Base-by-base conservation (phyloP, 1,139 yeast genomes). In the Lodderomyces pseudojiufengensis region DNA sequence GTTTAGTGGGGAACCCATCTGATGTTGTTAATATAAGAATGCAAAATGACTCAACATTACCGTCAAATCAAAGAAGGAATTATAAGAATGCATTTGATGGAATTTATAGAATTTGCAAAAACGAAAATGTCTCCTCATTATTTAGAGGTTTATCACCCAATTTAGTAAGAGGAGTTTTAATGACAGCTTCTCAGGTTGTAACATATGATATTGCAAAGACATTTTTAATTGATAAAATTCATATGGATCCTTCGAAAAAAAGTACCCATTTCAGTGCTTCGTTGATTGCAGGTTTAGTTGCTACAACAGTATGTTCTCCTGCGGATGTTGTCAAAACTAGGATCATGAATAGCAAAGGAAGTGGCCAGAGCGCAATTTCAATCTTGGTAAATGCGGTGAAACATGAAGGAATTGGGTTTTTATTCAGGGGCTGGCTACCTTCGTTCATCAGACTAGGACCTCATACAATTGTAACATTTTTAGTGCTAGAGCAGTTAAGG, bases 111-210 rank as follows among this genome's bases (percentile, higher is more conserved):
- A 78, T 87, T 36, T 49, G 64, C n/a, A 65, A 57, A 31, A 77
- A 78, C 30, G 95, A 87, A 55, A 81, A 84, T 10, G 49, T 70
- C 2, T 39, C 51, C n/a, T 67, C 87, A 2, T 62, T 84, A 41
- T 80, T 83, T 52, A 70, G 92, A 44, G 95, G 96, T 1, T 65
- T 84, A 44, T 72, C 72, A 18, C 95, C 95, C 16, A 87, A 87
- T 53, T 70, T 85, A 49, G 72, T 80, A 3, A 72, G 95, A 52
- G 95, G 95, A 14, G 76, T 85, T 8, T 67, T 87, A 40, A 87
- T 87, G 95, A 87, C 95, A 0, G 90, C 95, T 1, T 81, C 94
- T 2, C 96, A 87, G 57, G 94, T 86, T 38, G 95, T 86, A 3
- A 83, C 95, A 0, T 87, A 87, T 51, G 95, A 87, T 57, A 67